These are phyloP conservation scores for Hippophae tibetana DNA, from an alignment of 306 rosid genomes.

Conservation along the genomic window DNA sequence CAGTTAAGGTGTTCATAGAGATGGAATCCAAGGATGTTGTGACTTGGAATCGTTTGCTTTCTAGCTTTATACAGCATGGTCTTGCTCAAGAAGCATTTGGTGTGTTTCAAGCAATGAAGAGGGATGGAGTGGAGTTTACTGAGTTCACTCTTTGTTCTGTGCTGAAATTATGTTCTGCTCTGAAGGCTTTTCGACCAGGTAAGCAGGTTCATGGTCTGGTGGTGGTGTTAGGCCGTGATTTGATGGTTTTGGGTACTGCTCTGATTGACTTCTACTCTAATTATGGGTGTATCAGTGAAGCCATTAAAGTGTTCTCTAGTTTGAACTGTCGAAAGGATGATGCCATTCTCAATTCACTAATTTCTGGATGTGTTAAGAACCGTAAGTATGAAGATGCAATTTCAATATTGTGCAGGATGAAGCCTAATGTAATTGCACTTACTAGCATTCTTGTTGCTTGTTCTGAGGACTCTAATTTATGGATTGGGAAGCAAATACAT, in stretches of 20 bases:
- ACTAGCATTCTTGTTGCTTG: conserved; percentile 53
- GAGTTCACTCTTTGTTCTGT: conserved; percentile 59
- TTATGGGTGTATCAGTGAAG: conserved; percentile 36
- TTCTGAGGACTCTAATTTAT: conserved; percentile 45
- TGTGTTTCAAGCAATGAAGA: conserved; percentile 43
- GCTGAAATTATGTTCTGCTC: conserved; percentile 48
- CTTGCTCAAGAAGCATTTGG: conserved; percentile 37
- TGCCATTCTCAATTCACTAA: conserved; percentile 39
- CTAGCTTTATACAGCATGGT: conserved; percentile 29
- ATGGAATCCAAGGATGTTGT: conserved; percentile 47
- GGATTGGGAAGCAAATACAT: conserved; percentile 52
- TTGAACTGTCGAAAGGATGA: conserved; percentile 37
- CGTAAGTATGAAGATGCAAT: conserved; percentile 34
- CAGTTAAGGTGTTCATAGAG: conserved; percentile 44
- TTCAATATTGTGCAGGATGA: conserved; percentile 32
- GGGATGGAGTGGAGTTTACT: conserved; percentile 29
- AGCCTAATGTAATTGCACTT: conserved; percentile 43
- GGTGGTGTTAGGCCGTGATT: conserved; percentile 42
- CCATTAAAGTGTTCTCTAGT: conserved; percentile 33
- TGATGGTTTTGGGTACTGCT: conserved; percentile 55
- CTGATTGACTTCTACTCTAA: conserved; percentile 49
- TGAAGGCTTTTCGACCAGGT: conserved; percentile 40
- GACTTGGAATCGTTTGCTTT: conserved; percentile 51
- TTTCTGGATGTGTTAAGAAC: conserved; percentile 48
- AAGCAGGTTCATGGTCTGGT: conserved; percentile 68